Base-by-base conservation (phyloP, 129 eudicot genomes). In the Chrysanthemum lavandulifolium region DNA sequence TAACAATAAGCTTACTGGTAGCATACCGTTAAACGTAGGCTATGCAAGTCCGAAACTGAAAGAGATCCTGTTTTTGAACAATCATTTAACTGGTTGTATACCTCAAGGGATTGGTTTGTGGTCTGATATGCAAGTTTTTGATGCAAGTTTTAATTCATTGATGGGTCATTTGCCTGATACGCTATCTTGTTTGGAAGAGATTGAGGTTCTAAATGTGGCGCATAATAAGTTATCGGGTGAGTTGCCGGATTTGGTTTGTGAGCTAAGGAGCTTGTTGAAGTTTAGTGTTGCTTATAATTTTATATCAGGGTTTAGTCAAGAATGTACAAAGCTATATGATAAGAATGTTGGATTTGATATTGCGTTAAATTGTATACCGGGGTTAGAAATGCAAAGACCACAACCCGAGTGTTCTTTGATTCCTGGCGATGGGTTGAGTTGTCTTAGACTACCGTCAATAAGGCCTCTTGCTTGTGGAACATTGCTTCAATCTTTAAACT, bases 161-260 rank as follows among this genome's bases (percentile, higher is more conserved):
- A 89, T 84, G 88, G 98, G 98, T 52, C 96, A 90, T 80, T 66
- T 93, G 71, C 98, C 98, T 1, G 97, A 89, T 69, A 78, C 98
- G 0, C 23, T 93, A 36, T 93, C 98, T 14, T 93, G 98, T 65
- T 85, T 93, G 74, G 79, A 60, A 21, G 89, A 79, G 10, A 93
- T 93, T 72, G 92, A 93, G 18, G 92, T 93, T 12, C 60, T 93
- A 16, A 89, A 93, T 62, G 82, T 93, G 60, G 98, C 81, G 9
- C 95, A 86, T 65, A 93, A 93, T 63, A 85, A 82, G 83, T 74
- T 93, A 29, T 89, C 97, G 10, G 98, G 98, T 64, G 92, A 69
- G 67, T 67, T 93, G 55, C 96, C 98, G 5, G 96, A 93, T 56
- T 52, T 90, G 82, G 87, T 93, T 61, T 93, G 98, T 76, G 84